These are phyloP conservation scores for Davidsoniella eucalypti DNA, from an alignment of 2,329 filamentous ascomycete species.

Conservation along the genomic window DNA sequence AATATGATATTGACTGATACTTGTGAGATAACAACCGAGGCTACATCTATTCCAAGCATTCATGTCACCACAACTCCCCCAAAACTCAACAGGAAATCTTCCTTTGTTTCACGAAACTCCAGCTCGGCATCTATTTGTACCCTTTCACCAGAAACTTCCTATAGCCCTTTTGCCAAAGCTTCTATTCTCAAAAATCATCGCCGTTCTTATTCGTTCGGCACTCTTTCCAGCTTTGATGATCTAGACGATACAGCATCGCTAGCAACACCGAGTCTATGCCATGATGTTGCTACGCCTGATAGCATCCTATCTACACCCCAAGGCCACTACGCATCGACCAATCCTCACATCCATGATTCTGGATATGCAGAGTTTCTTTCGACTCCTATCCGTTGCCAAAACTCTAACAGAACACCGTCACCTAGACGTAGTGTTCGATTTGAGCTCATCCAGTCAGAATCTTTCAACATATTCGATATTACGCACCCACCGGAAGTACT, in stretches of 20 bases:
- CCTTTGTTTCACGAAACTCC: conserved; percentile 2
- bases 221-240: conserved; percentile 12
- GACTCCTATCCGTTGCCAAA: neutral
- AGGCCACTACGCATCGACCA: conserved; percentile 5
- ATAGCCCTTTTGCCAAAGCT: neutral
- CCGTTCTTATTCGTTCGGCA: conserved; percentile 8
- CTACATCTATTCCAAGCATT: conserved; percentile 17
- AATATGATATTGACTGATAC: conserved; percentile 35
- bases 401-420: neutral
- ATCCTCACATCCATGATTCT: neutral
- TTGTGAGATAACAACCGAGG: conserved; percentile 23
- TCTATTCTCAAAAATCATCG: conserved; percentile 3
- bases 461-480: neutral
- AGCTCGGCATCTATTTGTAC: conserved; percentile 4
- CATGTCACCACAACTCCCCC: conserved; percentile 13
- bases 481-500: neutral
- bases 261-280: conserved; percentile 16
- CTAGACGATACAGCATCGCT: conserved; percentile 13
- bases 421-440: neutral
- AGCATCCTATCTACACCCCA: conserved; percentile 15
- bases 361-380: neutral
- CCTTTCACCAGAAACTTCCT: neutral
- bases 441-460: no score
- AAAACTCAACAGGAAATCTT: neutral
- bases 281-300: conserved; percentile 14